Evolutionary conservation across 2,329 filamentous ascomycete species (phyloP).

Genomic region (Lithohypha guttulata): DNA sequence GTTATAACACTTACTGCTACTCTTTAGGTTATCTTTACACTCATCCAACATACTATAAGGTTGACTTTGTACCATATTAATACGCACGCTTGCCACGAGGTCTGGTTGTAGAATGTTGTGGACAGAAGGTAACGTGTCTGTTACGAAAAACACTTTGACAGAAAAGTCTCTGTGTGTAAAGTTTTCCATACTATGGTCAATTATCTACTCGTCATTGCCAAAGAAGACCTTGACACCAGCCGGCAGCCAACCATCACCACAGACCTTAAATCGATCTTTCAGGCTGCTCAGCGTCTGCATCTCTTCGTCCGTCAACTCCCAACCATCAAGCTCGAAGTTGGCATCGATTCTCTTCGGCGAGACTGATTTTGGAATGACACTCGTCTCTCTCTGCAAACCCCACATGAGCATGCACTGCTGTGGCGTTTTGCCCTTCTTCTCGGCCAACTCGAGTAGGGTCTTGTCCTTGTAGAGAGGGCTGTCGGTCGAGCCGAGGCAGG

Average conservation of each 20-base stretch:
- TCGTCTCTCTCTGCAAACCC: conserved; percentile 71
- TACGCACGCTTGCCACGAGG: no score
- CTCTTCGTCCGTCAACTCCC: conserved; percentile 62
- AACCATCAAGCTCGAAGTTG: conserved; percentile 69
- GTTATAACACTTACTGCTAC: no score
- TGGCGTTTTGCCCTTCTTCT: conserved; percentile 21
- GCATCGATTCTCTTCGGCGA: conserved; percentile 60
- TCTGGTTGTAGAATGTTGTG: no score
- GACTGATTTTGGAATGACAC: conserved; percentile 77
- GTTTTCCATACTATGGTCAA: no score
- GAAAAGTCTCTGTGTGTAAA: no score
- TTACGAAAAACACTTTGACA: no score
- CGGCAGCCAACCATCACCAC: conserved; percentile 56
- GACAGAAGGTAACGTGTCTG: no score
- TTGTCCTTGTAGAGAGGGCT: conserved; percentile 53
- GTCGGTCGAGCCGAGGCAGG: conserved; percentile 60
- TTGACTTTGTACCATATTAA: no score
- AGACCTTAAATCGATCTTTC: conserved; percentile 72
- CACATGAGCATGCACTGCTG: conserved; percentile 71
- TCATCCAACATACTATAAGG: no score
- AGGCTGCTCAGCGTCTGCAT: conserved; percentile 56
- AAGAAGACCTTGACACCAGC: conserved; percentile 57
- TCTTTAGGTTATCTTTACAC: no score
- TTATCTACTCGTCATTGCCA: conserved; percentile 19
- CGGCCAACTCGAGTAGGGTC: conserved; percentile 19